Evolutionary conservation across 768 basidiomycete genomes (phyloP).

Genomic region (Phylloporus scabripes): DNA sequence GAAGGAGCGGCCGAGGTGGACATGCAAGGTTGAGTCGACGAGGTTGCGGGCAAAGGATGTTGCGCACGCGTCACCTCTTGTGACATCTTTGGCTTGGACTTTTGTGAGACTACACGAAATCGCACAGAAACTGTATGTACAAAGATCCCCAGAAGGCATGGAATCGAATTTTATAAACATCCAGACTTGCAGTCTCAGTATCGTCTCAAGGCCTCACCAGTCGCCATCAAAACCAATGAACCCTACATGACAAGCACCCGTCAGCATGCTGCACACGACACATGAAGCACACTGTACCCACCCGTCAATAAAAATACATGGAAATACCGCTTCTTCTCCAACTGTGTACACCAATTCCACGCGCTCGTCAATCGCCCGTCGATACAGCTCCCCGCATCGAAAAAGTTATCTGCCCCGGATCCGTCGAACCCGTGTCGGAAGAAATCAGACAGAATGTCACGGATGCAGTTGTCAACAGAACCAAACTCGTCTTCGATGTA

Average conservation of each 20-base stretch:
- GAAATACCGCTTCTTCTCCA: slow-evolving; percentile 87
- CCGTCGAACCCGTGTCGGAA: slow-evolving; percentile 88
- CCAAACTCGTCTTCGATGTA: slow-evolving; percentile 85
- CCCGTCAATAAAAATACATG: slow-evolving; percentile 72
- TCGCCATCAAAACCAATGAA: slow-evolving; percentile 84
- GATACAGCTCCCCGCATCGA: slow-evolving; percentile 80
- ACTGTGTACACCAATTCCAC: slow-evolving; percentile 85
- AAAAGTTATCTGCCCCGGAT: slow-evolving; percentile 88
- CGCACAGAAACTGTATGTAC: no score
- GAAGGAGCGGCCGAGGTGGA: no score
- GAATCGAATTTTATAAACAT: background rate
- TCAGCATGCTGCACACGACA: background rate
- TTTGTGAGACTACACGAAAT: background rate
- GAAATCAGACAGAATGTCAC: slow-evolving; percentile 77
- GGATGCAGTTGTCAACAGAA: slow-evolving; percentile 58
- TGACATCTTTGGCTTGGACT: no score
- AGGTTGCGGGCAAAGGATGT: no score
- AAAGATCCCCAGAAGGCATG: background rate
- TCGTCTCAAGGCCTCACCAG: slow-evolving; percentile 45
- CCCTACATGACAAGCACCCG: slow-evolving; percentile 35
- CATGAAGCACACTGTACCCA: slow-evolving; percentile 29
- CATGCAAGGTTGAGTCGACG: no score
- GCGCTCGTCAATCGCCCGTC: slow-evolving; percentile 84
- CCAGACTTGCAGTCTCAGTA: background rate
- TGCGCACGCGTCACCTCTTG: no score